Conservation (phyloP, 2,329 filamentous ascomycete species). For the Epichloe festucae region DNA sequence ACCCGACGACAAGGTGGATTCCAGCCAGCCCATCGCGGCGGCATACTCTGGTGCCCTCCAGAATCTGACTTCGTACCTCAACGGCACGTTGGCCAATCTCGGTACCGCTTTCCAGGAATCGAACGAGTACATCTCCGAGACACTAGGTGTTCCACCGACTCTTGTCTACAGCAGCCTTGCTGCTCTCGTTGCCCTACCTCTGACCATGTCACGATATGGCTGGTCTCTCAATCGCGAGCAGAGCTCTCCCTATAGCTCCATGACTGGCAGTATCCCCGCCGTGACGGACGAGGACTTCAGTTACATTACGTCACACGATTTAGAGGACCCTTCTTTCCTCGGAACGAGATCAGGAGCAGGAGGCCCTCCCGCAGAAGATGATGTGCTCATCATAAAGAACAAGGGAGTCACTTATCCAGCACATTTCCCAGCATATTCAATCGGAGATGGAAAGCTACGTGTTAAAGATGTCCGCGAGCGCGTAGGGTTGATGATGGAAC, state of each 20-base stretch:
- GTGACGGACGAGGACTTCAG: constrained; percentile 67
- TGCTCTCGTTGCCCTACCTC: constrained; percentile 33
- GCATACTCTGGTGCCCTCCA: constrained; percentile 52
- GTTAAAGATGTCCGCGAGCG: constrained; percentile 55
- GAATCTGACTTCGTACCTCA: constrained; percentile 46
- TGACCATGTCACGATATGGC: constrained; percentile 43
- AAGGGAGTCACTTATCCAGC: constrained; percentile 52
- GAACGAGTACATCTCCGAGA: constrained; percentile 38
- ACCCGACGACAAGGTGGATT: constrained; percentile 47
- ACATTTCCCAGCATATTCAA: constrained; percentile 63
- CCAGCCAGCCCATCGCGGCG: constrained; percentile 42
- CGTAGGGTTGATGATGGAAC: constrained; percentile 52
- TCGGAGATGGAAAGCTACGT: constrained; percentile 58
- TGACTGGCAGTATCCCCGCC: constrained; percentile 37
- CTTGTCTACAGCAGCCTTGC: constrained; percentile 38
- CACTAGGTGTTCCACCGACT: constrained; percentile 34
- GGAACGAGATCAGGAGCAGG: neutral
- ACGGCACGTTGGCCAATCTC: constrained; percentile 36
- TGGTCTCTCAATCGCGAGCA: constrained; percentile 33
- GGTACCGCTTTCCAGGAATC: constrained; percentile 34
- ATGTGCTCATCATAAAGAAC: constrained; percentile 58
- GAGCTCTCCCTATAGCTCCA: constrained; percentile 39
- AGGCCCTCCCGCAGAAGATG: constrained; percentile 39
- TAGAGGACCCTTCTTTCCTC: constrained; percentile 31
- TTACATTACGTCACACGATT: constrained; percentile 70